Evolutionary conservation across 1,284 basidiomycete genomes (phyloP).

Genomic region (Moesziomyces sp.): DNA sequence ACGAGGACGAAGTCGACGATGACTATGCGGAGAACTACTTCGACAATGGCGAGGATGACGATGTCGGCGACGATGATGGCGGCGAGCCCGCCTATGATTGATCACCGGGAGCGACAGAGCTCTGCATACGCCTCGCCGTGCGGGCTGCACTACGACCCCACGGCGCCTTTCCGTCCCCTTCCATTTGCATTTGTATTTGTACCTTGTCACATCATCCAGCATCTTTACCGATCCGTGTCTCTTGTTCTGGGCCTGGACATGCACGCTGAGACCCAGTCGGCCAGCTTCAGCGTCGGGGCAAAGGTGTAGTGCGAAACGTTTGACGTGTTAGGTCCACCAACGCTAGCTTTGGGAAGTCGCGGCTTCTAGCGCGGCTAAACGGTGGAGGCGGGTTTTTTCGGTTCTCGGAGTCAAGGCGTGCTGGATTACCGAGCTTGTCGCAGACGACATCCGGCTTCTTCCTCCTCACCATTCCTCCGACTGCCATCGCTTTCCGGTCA

Average conservation of each 20-base stretch:
- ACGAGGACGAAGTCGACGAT: constrained; percentile 67
- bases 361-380: constrained; percentile 11
- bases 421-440: not conserved
- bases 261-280: too few species aligned
- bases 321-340: not conserved
- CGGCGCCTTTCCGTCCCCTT: not conserved
- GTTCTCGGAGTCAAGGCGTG: constrained; percentile 3
- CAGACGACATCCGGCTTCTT: constrained; percentile 21
- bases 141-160: not conserved
- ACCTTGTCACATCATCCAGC: constrained; percentile 4
- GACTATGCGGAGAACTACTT: constrained; percentile 67
- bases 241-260: too few species aligned
- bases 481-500: not conserved
- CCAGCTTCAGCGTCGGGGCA: too few species aligned
- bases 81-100: constrained; percentile 62
- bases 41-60: constrained; percentile 66
- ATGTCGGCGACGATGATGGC: constrained; percentile 54
- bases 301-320: too few species aligned
- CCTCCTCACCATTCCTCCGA: not conserved
- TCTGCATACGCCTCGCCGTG: too few species aligned
- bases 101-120: not conserved
- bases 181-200: constrained; percentile 33
- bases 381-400: constrained; percentile 16
- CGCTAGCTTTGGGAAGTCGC: not conserved
- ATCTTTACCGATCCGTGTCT: not conserved